These are phyloP conservation scores for Paramecium biaurelia DNA, from an alignment of 73 alveolate genomes.

Conservation along the genomic window DNA sequence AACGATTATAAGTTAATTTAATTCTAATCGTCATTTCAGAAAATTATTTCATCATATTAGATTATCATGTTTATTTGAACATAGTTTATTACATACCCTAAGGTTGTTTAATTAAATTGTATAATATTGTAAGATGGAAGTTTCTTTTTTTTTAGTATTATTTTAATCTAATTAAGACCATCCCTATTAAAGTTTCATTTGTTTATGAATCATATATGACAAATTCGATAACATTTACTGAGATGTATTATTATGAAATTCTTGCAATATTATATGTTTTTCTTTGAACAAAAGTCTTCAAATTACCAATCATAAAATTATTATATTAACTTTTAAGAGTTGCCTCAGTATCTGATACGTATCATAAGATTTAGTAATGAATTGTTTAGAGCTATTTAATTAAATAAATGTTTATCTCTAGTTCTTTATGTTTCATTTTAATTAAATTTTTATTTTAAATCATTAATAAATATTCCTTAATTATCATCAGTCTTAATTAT, in stretches of 20 bases:
- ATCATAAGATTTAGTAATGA: too few species aligned
- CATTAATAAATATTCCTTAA: neutral
- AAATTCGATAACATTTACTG: too few species aligned
- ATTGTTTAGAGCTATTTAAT: neutral
- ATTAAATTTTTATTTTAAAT: neutral
- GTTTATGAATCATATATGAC: too few species aligned
- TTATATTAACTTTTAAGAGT: slow-evolving; percentile 68
- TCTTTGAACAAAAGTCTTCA: slow-evolving; percentile 66
- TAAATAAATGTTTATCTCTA: neutral
- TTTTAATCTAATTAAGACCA: too few species aligned
- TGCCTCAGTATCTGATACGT: slow-evolving; percentile 46
- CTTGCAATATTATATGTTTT: slow-evolving; percentile 76
- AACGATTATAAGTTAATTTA: slow-evolving; percentile 86
- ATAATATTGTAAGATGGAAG: slow-evolving; percentile 75
- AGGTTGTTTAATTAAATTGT: slow-evolving; percentile 72
- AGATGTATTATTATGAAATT: too few species aligned
- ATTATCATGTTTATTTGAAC: slow-evolving; percentile 79
- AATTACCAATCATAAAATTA: slow-evolving; percentile 74
- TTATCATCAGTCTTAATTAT: too few species aligned
- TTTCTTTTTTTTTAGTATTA: slow-evolving; percentile 66
- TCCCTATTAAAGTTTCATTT: too few species aligned
- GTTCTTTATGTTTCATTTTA: neutral
- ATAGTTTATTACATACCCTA: slow-evolving; percentile 74
- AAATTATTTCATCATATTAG: slow-evolving; percentile 65
- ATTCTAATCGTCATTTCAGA: slow-evolving; percentile 70